Conservation (phyloP, 2,329 filamentous ascomycete species). For the Neoascochyta sp. region DNA sequence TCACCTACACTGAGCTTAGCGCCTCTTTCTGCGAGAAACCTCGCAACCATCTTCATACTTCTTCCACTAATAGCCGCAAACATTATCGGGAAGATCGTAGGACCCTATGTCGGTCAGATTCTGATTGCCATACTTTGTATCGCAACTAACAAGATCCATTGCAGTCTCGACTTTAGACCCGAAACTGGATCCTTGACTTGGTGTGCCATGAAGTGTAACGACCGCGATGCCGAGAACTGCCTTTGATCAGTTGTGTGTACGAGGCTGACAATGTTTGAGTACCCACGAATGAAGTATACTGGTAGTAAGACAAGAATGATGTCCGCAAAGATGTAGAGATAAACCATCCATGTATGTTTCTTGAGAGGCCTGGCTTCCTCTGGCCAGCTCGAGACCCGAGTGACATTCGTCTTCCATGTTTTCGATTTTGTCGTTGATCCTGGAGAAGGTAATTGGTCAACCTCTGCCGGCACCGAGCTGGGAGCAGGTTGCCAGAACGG, state of each 20-base stretch:
- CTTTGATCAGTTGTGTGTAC: background rate
- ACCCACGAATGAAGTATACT: conserved; percentile 35
- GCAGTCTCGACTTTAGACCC: conserved; percentile 26
- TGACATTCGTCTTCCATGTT: conserved; percentile 19
- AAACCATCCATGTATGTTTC: conserved; percentile 19
- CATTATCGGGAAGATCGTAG: conserved; percentile 37
- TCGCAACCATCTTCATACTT: conserved; percentile 36
- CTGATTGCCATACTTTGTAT: background rate
- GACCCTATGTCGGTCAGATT: too few relatives aligned
- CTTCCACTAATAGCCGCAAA: conserved; percentile 36
- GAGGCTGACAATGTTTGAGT: background rate
- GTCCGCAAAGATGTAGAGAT: conserved; percentile 23
- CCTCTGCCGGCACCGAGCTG: conserved; percentile 3
- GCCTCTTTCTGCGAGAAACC: conserved; percentile 33
- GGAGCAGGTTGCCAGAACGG: conserved; percentile 10
- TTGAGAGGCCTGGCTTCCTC: conserved; percentile 24
- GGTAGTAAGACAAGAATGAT: conserved; percentile 27
- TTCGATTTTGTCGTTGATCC: conserved; percentile 13
- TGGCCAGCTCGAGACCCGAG: conserved; percentile 28
- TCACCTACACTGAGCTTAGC: conserved; percentile 27
- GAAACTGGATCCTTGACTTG: conserved; percentile 17
- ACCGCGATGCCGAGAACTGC: conserved; percentile 27
- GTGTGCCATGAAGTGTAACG: conserved; percentile 23
- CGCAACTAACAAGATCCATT: conserved; percentile 23
- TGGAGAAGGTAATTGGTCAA: background rate